phyloP scores from a whole-genome alignment of 2,329 filamentous ascomycete species.

The Trichoderma sp. region DNA sequence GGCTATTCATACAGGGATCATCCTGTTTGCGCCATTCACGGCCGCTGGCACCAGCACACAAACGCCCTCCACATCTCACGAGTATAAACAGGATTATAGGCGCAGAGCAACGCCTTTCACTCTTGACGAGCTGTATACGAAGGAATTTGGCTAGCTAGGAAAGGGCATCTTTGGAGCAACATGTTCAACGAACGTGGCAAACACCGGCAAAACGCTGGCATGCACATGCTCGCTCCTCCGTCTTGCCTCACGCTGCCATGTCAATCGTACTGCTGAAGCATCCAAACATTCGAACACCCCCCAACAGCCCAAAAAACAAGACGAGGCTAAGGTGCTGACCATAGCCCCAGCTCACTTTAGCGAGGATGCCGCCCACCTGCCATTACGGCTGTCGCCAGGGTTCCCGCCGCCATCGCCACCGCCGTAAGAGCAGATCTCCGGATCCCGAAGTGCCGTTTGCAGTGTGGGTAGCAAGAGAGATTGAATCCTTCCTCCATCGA shows the following conservation, averaged over 20 bases:
- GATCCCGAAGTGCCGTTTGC: slow-evolving; percentile 10
- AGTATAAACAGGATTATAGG: not conserved
- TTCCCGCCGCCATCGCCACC: not conserved
- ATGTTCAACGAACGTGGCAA: not conserved
- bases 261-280: not conserved
- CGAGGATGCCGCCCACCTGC: not conserved
- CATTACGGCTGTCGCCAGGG: not conserved
- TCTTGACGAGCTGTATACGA: not conserved
- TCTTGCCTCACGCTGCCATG: not conserved
- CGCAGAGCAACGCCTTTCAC: not conserved
- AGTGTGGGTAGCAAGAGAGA: slow-evolving; percentile 2
- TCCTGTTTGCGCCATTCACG: not conserved
- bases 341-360: not conserved
- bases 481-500: not conserved
- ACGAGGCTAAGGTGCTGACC: slow-evolving; percentile 3
- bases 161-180: not conserved
- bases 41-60: not conserved
- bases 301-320: not conserved
- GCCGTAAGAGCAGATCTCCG: slow-evolving; percentile 15
- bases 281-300: not conserved
- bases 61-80: not conserved
- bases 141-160: not conserved
- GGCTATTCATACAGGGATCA: not conserved
- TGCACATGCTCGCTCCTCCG: not conserved
- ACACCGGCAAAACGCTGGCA: not conserved